Percentiles rank a stretch among this genome's conserved stretches.
phyloP scores from a whole-genome alignment of 2,329 filamentous ascomycete genomes.

The Ophiostoma sp. region DNA sequence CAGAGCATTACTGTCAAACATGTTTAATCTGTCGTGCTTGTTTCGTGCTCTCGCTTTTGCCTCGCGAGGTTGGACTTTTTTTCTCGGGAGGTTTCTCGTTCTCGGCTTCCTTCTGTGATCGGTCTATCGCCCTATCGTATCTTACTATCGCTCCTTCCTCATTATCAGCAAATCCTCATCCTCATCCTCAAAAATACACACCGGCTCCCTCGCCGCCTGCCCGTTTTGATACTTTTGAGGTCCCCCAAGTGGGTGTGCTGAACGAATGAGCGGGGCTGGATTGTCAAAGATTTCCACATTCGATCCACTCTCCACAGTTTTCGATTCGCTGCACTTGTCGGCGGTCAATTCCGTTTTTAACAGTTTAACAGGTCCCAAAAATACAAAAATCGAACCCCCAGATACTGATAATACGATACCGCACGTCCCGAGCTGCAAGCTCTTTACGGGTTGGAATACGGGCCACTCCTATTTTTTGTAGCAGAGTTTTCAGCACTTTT shows the following conservation, averaged over 20 bases:
- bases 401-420: neutral
- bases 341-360: slow-evolving; percentile 8
- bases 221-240: slow-evolving; percentile 11
- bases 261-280: slow-evolving; percentile 8
- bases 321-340: neutral
- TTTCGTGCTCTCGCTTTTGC: slow-evolving; percentile 9
- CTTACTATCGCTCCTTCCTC: neutral
- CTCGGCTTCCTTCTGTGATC: neutral
- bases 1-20: too few species aligned
- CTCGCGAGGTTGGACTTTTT: neutral
- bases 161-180: neutral
- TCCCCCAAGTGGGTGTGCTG: neutral
- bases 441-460: neutral
- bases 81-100: neutral
- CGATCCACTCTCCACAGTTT: neutral
- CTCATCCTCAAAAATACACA: neutral
- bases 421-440: slow-evolving; percentile 2
- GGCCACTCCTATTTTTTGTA: neutral
- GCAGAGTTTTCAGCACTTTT: neutral
- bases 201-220: neutral
- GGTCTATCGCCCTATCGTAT: neutral
- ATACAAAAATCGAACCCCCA: neutral
- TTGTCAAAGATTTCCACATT: slow-evolving; percentile 4
- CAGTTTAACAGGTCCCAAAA: neutral
- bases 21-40: neutral